These are phyloP conservation scores for Alternaria consortialis DNA, from an alignment of 2,329 filamentous ascomycete genomes.

Conservation along the genomic window DNA sequence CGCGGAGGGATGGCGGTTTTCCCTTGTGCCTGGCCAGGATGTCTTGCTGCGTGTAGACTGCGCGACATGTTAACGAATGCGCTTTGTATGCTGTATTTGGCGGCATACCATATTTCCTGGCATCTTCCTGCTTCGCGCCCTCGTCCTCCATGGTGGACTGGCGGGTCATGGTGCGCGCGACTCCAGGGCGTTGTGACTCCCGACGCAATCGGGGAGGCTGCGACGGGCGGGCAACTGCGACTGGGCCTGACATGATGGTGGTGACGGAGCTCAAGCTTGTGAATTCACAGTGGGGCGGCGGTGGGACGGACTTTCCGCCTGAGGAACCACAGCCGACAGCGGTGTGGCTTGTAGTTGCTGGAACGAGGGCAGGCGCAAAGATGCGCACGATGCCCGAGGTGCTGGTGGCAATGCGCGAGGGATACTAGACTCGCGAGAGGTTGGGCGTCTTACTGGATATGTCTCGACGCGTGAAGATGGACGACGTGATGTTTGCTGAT, in stretches of 20 bases:
- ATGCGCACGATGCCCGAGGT: conserved; percentile 20
- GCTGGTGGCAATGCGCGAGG: conserved; percentile 11
- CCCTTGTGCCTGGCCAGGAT: conserved; percentile 83
- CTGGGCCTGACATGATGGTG: conserved; percentile 45
- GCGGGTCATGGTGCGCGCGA: conserved; percentile 39
- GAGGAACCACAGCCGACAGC: conserved; percentile 24
- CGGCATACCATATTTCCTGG: conserved; percentile 45
- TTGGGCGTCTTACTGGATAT: neutral
- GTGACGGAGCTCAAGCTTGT: conserved; percentile 16
- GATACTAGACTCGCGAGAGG: neutral
- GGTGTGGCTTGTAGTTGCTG: conserved; percentile 8
- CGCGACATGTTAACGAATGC: conserved; percentile 16
- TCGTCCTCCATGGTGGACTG: conserved; percentile 41
- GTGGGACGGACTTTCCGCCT: conserved; percentile 22
- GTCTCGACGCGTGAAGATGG: conserved; percentile 16
- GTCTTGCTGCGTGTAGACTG: conserved; percentile 77
- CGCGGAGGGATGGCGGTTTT: conserved; percentile 79
- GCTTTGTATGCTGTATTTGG: neutral
- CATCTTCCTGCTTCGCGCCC: conserved; percentile 37
- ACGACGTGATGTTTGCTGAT: conserved; percentile 28
- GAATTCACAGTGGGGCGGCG: conserved; percentile 25
- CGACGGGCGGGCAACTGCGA: conserved; percentile 45
- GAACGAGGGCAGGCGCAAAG: conserved; percentile 24
- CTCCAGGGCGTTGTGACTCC: conserved; percentile 53
- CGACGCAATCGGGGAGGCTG: conserved; percentile 57